A percentile compares a stretch with the other conserved stretches of the same genome.
These are phyloP conservation scores for Suillus hirtellus DNA, from an alignment of 768 basidiomycete genomes.

Conservation along the genomic window DNA sequence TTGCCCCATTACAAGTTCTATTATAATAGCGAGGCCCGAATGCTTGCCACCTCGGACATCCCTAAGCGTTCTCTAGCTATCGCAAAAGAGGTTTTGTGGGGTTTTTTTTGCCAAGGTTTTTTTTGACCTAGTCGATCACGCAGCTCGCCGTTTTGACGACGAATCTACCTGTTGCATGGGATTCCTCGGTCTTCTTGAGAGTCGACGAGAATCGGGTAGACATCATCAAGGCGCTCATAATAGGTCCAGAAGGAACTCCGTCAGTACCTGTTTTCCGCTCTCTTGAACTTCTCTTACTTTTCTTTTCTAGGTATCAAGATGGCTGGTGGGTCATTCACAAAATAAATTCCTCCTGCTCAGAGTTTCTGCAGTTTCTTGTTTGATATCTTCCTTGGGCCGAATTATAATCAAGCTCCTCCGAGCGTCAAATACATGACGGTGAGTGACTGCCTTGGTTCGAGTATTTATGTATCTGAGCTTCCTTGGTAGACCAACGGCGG, in stretches of 20 bases:
- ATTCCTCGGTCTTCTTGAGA: constrained; percentile 89
- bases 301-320: constrained; percentile 69
- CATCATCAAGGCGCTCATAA: constrained; percentile 88
- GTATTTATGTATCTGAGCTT: neutral
- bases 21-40: constrained; percentile 80
- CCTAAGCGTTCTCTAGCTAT: constrained; percentile 92
- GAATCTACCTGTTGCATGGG: constrained; percentile 92
- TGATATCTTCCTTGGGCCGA: constrained; percentile 90
- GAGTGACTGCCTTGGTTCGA: constrained; percentile 14
- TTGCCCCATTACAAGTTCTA: constrained; percentile 79
- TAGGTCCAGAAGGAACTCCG: constrained; percentile 93
- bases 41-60: constrained; percentile 82
- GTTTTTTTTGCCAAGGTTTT: constrained; percentile 4
- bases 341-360: neutral
- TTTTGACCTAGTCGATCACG: constrained; percentile 17
- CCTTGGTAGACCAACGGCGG: constrained; percentile 76
- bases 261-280: constrained; percentile 40
- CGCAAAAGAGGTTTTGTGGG: constrained; percentile 80
- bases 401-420: constrained; percentile 87
- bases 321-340: constrained; percentile 64
- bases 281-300: constrained; percentile 10
- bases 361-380: constrained; percentile 60
- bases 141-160: constrained; percentile 92
- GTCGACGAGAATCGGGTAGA: constrained; percentile 93
- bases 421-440: constrained; percentile 68